Evolutionary conservation across 2,329 filamentous ascomycete species (phyloP).

Genomic region (Aspergillus ustus): DNA sequence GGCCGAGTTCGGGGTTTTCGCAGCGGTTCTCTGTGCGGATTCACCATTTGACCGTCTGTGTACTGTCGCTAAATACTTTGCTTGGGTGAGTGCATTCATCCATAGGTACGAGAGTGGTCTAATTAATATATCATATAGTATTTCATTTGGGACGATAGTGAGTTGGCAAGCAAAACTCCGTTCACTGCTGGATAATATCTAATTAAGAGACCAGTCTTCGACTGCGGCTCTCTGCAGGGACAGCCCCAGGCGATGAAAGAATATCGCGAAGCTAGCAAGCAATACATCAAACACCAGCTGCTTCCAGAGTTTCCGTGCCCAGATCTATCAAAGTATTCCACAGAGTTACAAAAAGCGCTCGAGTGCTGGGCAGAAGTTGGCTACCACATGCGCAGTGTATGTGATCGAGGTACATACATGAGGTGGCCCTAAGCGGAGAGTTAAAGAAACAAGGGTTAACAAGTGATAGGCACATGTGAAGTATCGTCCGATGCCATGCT

Average conservation of each 20-base stretch:
- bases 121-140: neutral
- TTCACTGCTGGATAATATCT: no score
- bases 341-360: constrained; percentile 12
- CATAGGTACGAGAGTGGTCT: neutral
- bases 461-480: neutral
- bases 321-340: constrained; percentile 3
- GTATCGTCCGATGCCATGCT: neutral
- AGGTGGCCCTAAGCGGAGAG: neutral
- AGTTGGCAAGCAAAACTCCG: no score
- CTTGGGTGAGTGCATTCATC: constrained; percentile 11
- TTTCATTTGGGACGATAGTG: constrained; percentile 20
- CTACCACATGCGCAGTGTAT: constrained; percentile 10
- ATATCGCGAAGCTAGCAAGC: neutral
- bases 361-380: constrained; percentile 19
- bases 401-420: constrained; percentile 5
- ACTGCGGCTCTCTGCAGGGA: constrained; percentile 11
- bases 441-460: neutral
- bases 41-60: constrained; percentile 15
- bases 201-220: constrained; percentile 14
- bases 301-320: neutral
- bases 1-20: constrained; percentile 18
- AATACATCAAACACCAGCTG: constrained; percentile 14
- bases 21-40: constrained; percentile 15
- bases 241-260: neutral
- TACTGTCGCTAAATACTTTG: constrained; percentile 14